phyloP scores from a whole-genome alignment of 2,329 filamentous ascomycete species.

The Pseudogymnoascus pannorum region DNA sequence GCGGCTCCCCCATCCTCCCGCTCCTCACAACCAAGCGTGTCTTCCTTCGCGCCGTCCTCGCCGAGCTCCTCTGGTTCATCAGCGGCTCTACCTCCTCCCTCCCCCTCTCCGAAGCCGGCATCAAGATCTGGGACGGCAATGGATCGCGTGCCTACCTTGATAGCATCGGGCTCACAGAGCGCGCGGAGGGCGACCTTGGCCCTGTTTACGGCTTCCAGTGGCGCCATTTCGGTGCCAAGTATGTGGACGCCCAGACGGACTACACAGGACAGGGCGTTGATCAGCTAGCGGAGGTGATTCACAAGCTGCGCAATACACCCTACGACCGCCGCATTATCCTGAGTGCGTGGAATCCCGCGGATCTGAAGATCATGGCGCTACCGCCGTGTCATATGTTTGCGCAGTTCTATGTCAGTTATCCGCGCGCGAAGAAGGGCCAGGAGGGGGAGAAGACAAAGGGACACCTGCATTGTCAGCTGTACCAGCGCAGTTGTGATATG shows the following conservation, averaged over 20 bases:
- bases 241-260: slow-evolving; percentile 69
- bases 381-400: slow-evolving; percentile 98
- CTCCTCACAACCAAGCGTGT: slow-evolving; percentile 97
- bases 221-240: slow-evolving; percentile 94
- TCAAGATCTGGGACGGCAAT: slow-evolving; percentile 99
- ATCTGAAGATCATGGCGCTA: slow-evolving; percentile 80
- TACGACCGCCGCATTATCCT: slow-evolving; percentile 88
- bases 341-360: slow-evolving; percentile 86
- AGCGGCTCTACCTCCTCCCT: slow-evolving; percentile 73
- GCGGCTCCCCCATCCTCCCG: slow-evolving; percentile 62
- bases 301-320: slow-evolving; percentile 74
- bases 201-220: slow-evolving; percentile 98
- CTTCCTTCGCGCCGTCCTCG: slow-evolving; percentile 81
- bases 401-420: slow-evolving; percentile 56
- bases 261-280: slow-evolving; percentile 88
- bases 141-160: slow-evolving; percentile 87
- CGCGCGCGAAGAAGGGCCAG: slow-evolving; percentile 24
- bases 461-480: slow-evolving; percentile 77
- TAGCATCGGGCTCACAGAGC: slow-evolving; percentile 70
- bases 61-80: slow-evolving; percentile 95
- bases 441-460: slow-evolving; percentile 46
- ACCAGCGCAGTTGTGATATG: slow-evolving; percentile 95
- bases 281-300: slow-evolving; percentile 82
- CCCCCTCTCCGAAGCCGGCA: slow-evolving; percentile 66
- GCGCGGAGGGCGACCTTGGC: slow-evolving; percentile 81